These are phyloP conservation scores for Epichloe gansuensis DNA, from an alignment of 2,329 filamentous ascomycete species.

Conservation along the genomic window DNA sequence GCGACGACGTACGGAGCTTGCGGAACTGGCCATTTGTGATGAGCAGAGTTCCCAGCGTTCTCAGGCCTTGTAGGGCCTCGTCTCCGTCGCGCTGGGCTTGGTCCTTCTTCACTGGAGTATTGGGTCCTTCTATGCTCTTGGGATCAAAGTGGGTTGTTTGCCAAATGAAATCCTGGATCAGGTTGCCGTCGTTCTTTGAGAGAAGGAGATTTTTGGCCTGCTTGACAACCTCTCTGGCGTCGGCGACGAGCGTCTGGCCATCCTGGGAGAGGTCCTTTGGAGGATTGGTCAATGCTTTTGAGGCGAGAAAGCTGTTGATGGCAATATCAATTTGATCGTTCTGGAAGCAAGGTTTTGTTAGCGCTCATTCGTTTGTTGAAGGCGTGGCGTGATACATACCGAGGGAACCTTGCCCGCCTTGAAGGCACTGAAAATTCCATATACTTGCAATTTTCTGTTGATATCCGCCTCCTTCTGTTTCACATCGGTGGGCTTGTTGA, in stretches of 20 bases:
- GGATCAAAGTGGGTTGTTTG: constrained; percentile 66
- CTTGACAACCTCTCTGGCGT: constrained; percentile 67
- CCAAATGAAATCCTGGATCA: constrained; percentile 96
- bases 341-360: constrained; percentile 25
- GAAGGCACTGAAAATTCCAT: constrained; percentile 80
- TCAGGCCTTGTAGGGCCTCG: constrained; percentile 69
- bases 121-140: constrained; percentile 47
- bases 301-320: constrained; percentile 73
- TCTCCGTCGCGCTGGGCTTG: constrained; percentile 71
- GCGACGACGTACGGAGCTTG: constrained; percentile 56
- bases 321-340: constrained; percentile 95
- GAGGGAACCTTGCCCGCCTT: constrained; percentile 82
- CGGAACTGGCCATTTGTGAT: constrained; percentile 95
- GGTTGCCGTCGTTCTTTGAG: constrained; percentile 87
- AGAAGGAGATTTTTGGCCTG: constrained; percentile 76
- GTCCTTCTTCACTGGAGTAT: constrained; percentile 60
- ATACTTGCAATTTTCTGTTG: constrained; percentile 88
- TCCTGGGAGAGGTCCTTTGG: constrained; percentile 69
- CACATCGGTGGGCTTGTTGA: constrained; percentile 62
- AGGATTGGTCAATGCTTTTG: constrained; percentile 55
- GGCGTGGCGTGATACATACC: constrained; percentile 35
- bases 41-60: constrained; percentile 76
- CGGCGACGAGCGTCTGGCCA: constrained; percentile 63
- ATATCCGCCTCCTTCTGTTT: constrained; percentile 75
- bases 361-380: not conserved